phyloP scores from a whole-genome alignment of 2,329 filamentous ascomycete species.

The Raffaelea arxii region DNA sequence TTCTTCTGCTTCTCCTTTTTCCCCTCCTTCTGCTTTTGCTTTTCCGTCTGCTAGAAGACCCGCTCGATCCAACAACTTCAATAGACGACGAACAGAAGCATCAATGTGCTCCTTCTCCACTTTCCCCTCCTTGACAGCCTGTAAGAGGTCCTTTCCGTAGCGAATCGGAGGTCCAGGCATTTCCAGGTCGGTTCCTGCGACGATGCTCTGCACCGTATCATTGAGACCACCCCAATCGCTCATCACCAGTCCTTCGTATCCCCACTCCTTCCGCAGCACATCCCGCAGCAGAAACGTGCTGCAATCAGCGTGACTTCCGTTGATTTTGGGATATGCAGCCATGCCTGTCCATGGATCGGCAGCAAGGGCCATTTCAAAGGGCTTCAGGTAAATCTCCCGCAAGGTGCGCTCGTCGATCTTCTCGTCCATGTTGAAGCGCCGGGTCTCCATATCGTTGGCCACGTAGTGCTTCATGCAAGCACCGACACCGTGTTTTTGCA shows the following conservation, averaged over 20 bases:
- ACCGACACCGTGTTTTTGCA: conserved; percentile 3
- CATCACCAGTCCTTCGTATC: conserved; percentile 48
- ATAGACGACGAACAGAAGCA: conserved; percentile 1
- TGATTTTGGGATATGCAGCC: conserved; percentile 58
- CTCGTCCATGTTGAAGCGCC: conserved; percentile 55
- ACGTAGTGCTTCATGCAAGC: conserved; percentile 39
- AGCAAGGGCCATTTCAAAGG: conserved; percentile 63
- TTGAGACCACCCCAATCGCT: conserved; percentile 32
- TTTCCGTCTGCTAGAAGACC: conserved; percentile 3
- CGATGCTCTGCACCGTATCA: conserved; percentile 10
- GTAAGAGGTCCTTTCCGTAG: conserved; percentile 10
- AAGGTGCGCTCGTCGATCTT: conserved; percentile 55
- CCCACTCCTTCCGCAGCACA: conserved; percentile 50
- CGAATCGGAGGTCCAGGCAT: conserved; percentile 21
- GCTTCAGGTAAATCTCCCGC: conserved; percentile 61
- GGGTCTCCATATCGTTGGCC: conserved; percentile 64
- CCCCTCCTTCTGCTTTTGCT: not conserved
- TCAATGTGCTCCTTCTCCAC: conserved; percentile 6
- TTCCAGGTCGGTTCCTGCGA: conserved; percentile 23
- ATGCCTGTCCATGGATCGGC: conserved; percentile 61
- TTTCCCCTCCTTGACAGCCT: conserved; percentile 4
- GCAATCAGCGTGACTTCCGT: conserved; percentile 51
- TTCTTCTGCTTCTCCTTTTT: conserved; percentile 4
- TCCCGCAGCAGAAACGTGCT: conserved; percentile 42
- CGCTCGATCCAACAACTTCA: conserved; percentile 1